Base-by-base conservation (phyloP, 495 filamentous ascomycete genomes). In the Bryoglossum gracile region DNA sequence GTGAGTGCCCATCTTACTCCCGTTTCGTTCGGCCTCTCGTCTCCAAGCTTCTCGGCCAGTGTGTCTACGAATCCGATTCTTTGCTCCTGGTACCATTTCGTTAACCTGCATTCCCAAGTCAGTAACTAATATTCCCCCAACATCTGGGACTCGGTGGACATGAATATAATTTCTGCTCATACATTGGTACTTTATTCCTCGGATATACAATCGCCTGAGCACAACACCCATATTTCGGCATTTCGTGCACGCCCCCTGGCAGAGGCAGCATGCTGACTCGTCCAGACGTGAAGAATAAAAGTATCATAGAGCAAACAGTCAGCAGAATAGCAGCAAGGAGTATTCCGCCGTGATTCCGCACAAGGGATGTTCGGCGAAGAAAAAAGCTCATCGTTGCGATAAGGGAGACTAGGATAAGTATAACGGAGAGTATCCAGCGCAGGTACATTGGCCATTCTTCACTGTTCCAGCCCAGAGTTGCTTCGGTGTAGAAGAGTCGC, bases 401-500 rank as follows among this genome's bases (percentile, higher is more conserved):
- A 21, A 24, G 6, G 22, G 24, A 4, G 39, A 21, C 21, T 16
- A 61, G 41, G 11, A 62, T 8, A 8, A 41, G 4, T 16, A 37
- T 40, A 2, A 51, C 43, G 9, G 58, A 43, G 4, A 71, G 25
- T 21, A 65, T 68, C 39, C 58, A 68, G 8, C 51, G 46, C 8
- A 71, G 48, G 34, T 77, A 75, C 8, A 48, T 47, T 16, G 43
- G 60, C 71, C 70, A 76, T 41, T 74, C 63, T 46, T 78, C 73
- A 13, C 59, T 66, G 51, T 77, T 77, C 75, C 75, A 80, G 17
- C 76, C 75, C 11, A 75, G 64, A 19, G 72, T 68, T 35, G 70
- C 65, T 55, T 78, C 76, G 4, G 72, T 76, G 57, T 77, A 76
- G 60, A 82, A 82, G 4, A 81, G 64, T 2, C 76, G 73, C 17